These are phyloP conservation scores for Citrus trifoliata DNA, from an alignment of 345 rosid genomes.

Conservation along the genomic window DNA sequence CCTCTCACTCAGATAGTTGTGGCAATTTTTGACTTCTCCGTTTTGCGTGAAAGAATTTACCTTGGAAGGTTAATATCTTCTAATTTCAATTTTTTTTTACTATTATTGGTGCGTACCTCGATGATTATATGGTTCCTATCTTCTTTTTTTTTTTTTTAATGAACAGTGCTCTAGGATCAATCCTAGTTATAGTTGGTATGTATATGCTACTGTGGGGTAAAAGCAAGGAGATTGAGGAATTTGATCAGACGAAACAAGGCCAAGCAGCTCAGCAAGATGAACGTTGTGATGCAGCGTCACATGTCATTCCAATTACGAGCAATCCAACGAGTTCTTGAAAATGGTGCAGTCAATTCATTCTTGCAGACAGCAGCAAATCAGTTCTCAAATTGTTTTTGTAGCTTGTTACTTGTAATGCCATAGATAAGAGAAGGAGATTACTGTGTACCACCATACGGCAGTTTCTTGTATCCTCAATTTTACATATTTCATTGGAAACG, in stretches of 20 bases:
- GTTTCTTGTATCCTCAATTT: too few species aligned
- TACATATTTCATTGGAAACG: too few species aligned
- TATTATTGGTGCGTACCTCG: neutral
- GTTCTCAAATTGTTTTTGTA: neutral
- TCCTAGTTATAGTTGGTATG: constrained; percentile 58
- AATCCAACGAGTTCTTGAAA: neutral
- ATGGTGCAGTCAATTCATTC: neutral
- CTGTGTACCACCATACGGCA: too few species aligned
- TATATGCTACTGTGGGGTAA: constrained; percentile 86
- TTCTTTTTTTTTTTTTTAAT: neutral
- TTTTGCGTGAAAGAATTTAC: constrained; percentile 64
- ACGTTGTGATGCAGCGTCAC: constrained; percentile 12
- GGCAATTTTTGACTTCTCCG: constrained; percentile 56
- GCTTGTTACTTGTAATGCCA: neutral
- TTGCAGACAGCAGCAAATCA: neutral
- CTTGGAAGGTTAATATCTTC: constrained; percentile 56
- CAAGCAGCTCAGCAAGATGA: constrained; percentile 29
- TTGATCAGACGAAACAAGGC: constrained; percentile 25
- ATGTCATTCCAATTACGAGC: constrained; percentile 10
- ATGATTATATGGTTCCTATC: neutral
- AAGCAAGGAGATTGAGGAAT: constrained; percentile 48
- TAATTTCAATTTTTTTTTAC: neutral
- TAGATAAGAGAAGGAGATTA: neutral
- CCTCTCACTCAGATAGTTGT: constrained; percentile 68
- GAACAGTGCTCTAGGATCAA: constrained; percentile 65